Conservation (phyloP, 768 basidiomycete genomes). For the Serpula lacrymans region DNA sequence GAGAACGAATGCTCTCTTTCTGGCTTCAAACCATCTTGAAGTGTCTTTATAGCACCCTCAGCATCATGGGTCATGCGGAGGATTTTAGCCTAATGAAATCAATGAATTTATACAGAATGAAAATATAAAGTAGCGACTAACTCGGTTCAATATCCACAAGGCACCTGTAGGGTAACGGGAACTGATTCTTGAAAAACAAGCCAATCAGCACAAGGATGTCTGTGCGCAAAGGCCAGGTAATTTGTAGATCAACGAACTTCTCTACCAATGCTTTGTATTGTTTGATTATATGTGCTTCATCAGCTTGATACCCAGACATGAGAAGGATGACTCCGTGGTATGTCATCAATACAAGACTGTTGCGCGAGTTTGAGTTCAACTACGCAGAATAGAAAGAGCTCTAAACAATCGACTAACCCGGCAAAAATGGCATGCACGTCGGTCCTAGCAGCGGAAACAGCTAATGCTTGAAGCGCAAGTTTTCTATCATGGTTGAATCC, state of each 20-base stretch:
- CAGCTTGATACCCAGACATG: slow-evolving; percentile 71
- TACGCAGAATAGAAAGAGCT: not conserved
- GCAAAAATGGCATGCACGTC: slow-evolving; percentile 79
- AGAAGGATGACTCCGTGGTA: slow-evolving; percentile 72
- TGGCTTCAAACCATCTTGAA: slow-evolving; percentile 55
- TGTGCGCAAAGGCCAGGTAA: too few species aligned
- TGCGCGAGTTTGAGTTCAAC: slow-evolving; percentile 3
- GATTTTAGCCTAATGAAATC: slow-evolving; percentile 58
- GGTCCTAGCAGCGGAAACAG: slow-evolving; percentile 59
- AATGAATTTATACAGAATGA: not conserved
- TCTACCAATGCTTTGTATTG: slow-evolving; percentile 66
- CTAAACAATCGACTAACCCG: slow-evolving; percentile 43
- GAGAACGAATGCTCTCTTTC: slow-evolving; percentile 52
- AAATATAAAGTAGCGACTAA: slow-evolving; percentile 20
- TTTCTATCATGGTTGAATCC: slow-evolving; percentile 73
- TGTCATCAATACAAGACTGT: slow-evolving; percentile 74
- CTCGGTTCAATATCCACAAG: slow-evolving; percentile 72
- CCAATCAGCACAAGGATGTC: too few species aligned
- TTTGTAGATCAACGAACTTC: slow-evolving; percentile 43
- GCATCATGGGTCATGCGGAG: slow-evolving; percentile 67
- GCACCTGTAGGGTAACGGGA: slow-evolving; percentile 62
- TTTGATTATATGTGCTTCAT: slow-evolving; percentile 58
- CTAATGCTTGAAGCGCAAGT: slow-evolving; percentile 64
- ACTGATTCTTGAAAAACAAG: slow-evolving; percentile 39
- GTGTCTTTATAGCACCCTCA: slow-evolving; percentile 58